Conservation (phyloP, 371 early-diverging fungal genomes). For the Apophysomyces variabilis region DNA sequence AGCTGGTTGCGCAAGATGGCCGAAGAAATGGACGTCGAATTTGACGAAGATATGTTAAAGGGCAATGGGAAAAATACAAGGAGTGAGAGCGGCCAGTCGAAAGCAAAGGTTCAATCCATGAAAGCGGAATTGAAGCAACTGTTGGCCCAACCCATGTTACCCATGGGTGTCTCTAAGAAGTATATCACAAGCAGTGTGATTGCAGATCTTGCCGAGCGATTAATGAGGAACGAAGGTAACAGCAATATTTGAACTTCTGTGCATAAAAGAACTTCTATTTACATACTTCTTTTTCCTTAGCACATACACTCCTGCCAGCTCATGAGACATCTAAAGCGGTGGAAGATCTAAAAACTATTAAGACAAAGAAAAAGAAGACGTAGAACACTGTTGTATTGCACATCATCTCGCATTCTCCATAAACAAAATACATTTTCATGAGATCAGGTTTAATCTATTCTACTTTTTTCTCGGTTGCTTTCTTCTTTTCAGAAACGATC, state of each 20-base stretch:
- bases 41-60: constrained; percentile 74
- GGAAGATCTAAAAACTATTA: constrained; percentile 13
- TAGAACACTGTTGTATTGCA: no score
- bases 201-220: constrained; percentile 65
- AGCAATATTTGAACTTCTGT: no score
- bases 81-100: constrained; percentile 29
- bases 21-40: constrained; percentile 81
- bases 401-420: not conserved
- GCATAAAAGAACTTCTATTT: constrained; percentile 13
- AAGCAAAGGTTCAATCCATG: constrained; percentile 56
- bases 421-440: not conserved
- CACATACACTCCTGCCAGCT: constrained; percentile 15
- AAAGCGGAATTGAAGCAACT: constrained; percentile 63
- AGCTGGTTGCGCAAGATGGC: constrained; percentile 90
- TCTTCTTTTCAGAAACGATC: constrained; percentile 42
- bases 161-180: constrained; percentile 71
- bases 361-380: not conserved
- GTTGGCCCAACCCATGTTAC: constrained; percentile 68
- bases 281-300: not conserved
- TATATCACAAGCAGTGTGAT: constrained; percentile 78
- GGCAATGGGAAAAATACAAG: constrained; percentile 35
- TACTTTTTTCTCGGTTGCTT: constrained; percentile 7
- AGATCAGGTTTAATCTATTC: not conserved
- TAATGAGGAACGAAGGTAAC: constrained; percentile 51
- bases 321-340: constrained; percentile 23